These are phyloP conservation scores for Cystobasidium tubakii DNA, from an alignment of 768 basidiomycete genomes.

Conservation along the genomic window DNA sequence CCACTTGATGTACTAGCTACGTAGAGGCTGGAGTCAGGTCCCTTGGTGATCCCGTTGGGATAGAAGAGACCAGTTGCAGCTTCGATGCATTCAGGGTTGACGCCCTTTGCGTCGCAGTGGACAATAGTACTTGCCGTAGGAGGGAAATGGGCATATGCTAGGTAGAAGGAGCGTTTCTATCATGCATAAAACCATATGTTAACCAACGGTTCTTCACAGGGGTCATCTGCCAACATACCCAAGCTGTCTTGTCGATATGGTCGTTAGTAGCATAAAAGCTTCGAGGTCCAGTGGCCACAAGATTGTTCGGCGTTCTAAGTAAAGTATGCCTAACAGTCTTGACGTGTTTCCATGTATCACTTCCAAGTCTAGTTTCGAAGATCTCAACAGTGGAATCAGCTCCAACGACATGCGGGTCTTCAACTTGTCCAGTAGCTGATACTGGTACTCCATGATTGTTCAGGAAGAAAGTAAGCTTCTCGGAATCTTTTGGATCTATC, in stretches of 20 bases:
- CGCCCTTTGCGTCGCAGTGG: slow-evolving; percentile 60
- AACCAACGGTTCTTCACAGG: no score
- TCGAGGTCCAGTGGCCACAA: slow-evolving; percentile 64
- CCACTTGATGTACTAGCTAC: slow-evolving; percentile 56
- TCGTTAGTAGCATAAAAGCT: slow-evolving; percentile 70
- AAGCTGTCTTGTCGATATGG: slow-evolving; percentile 56
- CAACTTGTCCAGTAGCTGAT: slow-evolving; percentile 44
- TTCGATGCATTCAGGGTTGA: slow-evolving; percentile 55
- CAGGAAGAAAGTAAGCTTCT: slow-evolving; percentile 61
- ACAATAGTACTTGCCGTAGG: slow-evolving; percentile 55
- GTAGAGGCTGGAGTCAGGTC: slow-evolving; percentile 54
- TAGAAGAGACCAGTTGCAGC: slow-evolving; percentile 56
- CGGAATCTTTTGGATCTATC: slow-evolving; percentile 53
- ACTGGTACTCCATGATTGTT: slow-evolving; percentile 63
- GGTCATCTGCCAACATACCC: slow-evolving; percentile 54
- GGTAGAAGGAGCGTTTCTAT: slow-evolving; percentile 48
- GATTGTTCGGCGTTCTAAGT: slow-evolving; percentile 64
- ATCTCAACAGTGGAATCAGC: slow-evolving; percentile 69
- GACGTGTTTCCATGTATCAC: slow-evolving; percentile 55
- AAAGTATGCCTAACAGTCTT: slow-evolving; percentile 58
- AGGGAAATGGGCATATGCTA: slow-evolving; percentile 40
- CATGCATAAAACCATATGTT: no score
- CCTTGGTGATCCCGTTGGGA: slow-evolving; percentile 60
- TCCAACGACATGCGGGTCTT: slow-evolving; percentile 53
- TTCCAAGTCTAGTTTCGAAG: slow-evolving; percentile 57